Base-by-base conservation (phyloP, 2,329 filamentous ascomycete species). In the Colletotrichum sp. region DNA sequence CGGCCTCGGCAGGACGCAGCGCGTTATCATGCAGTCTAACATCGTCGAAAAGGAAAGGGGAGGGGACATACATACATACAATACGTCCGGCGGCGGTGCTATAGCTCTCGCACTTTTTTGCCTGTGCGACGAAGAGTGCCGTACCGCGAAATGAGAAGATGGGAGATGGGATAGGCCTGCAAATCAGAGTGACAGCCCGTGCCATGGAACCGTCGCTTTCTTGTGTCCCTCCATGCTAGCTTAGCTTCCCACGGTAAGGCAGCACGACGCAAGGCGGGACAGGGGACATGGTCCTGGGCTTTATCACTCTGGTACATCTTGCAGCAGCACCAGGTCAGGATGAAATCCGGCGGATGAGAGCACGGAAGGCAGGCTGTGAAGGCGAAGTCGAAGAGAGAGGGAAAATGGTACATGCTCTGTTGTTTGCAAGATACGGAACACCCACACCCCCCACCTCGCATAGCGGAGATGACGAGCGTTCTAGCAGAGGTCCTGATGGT, bases 381-480 rank as follows among this genome's bases (percentile, higher is more conserved):
- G 26, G n/a, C 59, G 28, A 30, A 32, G 28, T 32, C 16, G 26
- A 15, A 52, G 21, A 49, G 26, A 52, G 26, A 62, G 32, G 44
- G n/a, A 52, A 49, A 62, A 49, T 49, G 63, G 44, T 52, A 36
- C 65, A 63, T 55, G 55, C 49, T 52, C 28, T 49, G 5, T 49
- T 55, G 71, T 32, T 36, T 72, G 65, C 24, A n/a, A 67, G 69
- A 67, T 39, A 36, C 64, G 63, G 52, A 62, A 59, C 39, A 32
- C 57, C 55, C 39, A 64, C 71, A 32, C 55, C 26, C 36, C 55
- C 62, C 39, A 24, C 13, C 69, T 34, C 26, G 30, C 57, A 60
- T n/a, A n/a, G 64, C 44, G 44, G 57, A 68, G 44, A 76, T 73
- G 70, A 73, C 70, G 70, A 76, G 73, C 64, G 44, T 13, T 49